These are phyloP conservation scores for Arabidopsis thaliana DNA, from an alignment of 345 rosid species.

Conservation along the genomic window TAIR10.1 NC_003070.9:12459501-12460000, in stretches of 20 bases:
- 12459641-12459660: conserved; percentile 97
- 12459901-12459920: too few species aligned
- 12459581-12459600: conserved; percentile 93
- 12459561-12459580: conserved; percentile 35
- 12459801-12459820: conserved; percentile 93
- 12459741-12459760: conserved; percentile 1
- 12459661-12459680: conserved; percentile 97
- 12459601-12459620: conserved; percentile 73
- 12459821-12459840: conserved; percentile 92
- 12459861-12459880: conserved; percentile 81
- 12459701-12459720: conserved; percentile 92
- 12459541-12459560: conserved; percentile 26
- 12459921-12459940: not conserved
- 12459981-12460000: conserved; percentile 1
- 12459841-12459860: conserved; percentile 86
- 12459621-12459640: conserved; percentile 87
- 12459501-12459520: not conserved
- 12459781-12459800: conserved; percentile 55
- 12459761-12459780: conserved; percentile 9
- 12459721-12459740: conserved; percentile 20
- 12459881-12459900: not conserved
- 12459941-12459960: not conserved
- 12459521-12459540: not conserved
- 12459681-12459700: conserved; percentile 93
- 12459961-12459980: not conserved